Base-by-base conservation (phyloP, 805 yeast genomes). In the Soucietia sequanensis region DNA sequence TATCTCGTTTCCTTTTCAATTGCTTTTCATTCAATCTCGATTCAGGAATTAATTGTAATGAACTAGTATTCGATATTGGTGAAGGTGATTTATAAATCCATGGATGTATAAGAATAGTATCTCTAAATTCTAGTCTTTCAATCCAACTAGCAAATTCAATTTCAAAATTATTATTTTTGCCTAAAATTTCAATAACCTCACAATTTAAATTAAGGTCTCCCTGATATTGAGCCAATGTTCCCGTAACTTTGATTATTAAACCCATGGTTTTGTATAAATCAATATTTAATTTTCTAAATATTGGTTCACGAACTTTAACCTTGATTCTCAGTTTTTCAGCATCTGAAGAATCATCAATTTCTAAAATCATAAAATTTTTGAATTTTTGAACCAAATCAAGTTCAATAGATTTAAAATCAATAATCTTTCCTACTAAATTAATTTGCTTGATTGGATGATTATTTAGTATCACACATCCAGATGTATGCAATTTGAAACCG, bases 331-430 rank as follows among this genome's bases (percentile, higher is more conserved):
- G 68, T 2, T 38, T 8, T 3, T 13, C 25, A 2, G 33, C 33
- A 3, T 63, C 60, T 10, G 70, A 65, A 14, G 41, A 52, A 42
- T 68, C 73, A 34, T 68, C 72, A 3, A 68, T 20, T 5, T 46
- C 39, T 6, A 67, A 9, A 13, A 54, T 23, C 17, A 46, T 33
- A 32, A 37, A 50, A 22, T 41, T 41, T n/a, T 31, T 25, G 15
- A 17, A 22, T 15, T 23, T 11, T 31, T 38, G 28, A 7, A 13
- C 30, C 24, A 31, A 25, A 5, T 34, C 37, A 16, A 23, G 31
- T 12, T 46, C 49, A 21, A 37, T 47, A 30, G 35, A 44, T 22
- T 16, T 43, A 29, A 24, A 64, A 25, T 37, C 64, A 50, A 38
- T 43, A 9, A 67, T 42, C 6, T 54, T 47, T 2, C 72, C 72